A percentile compares a stretch with the other conserved stretches of the same genome.
These are phyloP conservation scores for Flaveria ramosissima DNA, from an alignment of 129 eudicot genomes.

Conservation along the genomic window DNA sequence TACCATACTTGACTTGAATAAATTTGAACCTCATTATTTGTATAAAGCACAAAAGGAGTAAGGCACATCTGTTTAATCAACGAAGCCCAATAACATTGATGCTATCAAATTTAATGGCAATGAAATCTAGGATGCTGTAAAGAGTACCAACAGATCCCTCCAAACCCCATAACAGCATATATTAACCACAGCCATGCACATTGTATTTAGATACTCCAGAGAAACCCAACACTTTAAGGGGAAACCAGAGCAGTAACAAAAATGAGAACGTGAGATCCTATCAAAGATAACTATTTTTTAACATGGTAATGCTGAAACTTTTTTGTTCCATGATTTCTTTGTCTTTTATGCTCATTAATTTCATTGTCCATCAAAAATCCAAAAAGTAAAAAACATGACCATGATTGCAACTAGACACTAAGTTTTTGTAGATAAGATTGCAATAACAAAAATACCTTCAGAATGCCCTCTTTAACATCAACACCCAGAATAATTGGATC, in stretches of 20 bases:
- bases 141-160: too few relatives aligned
- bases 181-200: too few relatives aligned
- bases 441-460: conserved; percentile 48
- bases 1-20: too few relatives aligned
- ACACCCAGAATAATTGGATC: conserved; percentile 85
- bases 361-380: not conserved
- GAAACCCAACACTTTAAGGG: not conserved
- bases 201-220: too few relatives aligned
- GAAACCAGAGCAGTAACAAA: not conserved
- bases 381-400: not conserved
- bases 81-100: too few relatives aligned
- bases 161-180: too few relatives aligned
- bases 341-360: not conserved
- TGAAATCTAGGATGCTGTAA: too few relatives aligned
- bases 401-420: not conserved
- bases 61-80: too few relatives aligned
- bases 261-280: not conserved
- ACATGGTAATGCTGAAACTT: not conserved
- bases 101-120: too few relatives aligned
- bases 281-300: not conserved
- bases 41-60: too few relatives aligned
- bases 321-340: not conserved
- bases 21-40: too few relatives aligned
- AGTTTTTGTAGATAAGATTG: not conserved
- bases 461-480: conserved; percentile 71